These are phyloP conservation scores for Pseudopithomyces chartarum DNA, from an alignment of 2,329 filamentous ascomycete species.

Conservation along the genomic window DNA sequence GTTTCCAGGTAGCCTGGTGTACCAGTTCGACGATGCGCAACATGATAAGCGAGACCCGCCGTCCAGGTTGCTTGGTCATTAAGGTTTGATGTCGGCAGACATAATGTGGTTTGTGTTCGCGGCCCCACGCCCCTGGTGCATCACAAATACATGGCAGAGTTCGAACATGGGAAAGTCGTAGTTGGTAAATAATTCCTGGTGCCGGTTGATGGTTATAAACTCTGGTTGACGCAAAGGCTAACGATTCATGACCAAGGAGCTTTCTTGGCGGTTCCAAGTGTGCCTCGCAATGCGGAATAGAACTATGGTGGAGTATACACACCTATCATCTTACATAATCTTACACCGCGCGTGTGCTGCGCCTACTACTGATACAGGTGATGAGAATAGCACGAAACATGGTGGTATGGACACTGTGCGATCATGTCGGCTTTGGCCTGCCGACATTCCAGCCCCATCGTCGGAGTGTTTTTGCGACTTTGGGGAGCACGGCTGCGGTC, in stretches of 20 bases:
- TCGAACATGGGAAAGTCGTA: too few relatives aligned
- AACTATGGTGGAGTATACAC: neutral
- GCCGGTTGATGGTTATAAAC: neutral
- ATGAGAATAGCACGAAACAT: neutral
- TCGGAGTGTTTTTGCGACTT: conserved; percentile 86
- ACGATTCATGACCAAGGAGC: neutral
- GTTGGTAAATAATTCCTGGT: neutral
- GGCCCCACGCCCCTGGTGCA: neutral
- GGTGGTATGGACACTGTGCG: neutral
- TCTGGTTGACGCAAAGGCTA: neutral
- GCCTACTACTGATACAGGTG: neutral
- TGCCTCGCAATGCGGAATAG: neutral
- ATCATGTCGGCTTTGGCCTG: conserved; percentile 62
- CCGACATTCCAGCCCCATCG: conserved; percentile 96
- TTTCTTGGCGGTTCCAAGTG: neutral
- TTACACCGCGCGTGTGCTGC: neutral
- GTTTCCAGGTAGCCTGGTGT: neutral
- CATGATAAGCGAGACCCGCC: neutral
- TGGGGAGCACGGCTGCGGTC: conserved; percentile 87
- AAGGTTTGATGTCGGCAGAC: neutral
- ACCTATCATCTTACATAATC: conserved; percentile 5
- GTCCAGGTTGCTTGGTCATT: neutral
- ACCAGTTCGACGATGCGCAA: neutral
- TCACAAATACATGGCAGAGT: neutral
- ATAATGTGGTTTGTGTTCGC: neutral